phyloP scores from a whole-genome alignment of 345 rosid species.

The Microcos paniculata region DNA sequence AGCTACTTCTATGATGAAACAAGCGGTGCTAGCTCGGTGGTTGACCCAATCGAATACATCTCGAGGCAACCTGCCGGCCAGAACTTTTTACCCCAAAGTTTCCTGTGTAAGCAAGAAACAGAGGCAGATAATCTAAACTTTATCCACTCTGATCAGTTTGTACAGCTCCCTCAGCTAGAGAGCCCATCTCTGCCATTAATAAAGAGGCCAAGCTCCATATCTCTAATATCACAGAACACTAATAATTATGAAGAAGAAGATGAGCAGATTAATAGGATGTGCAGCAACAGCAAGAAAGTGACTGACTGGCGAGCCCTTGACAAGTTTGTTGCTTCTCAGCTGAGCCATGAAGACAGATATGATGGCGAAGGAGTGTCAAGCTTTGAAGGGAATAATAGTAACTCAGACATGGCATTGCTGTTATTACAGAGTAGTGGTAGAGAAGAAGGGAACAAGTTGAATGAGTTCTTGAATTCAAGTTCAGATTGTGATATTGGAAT shows the following conservation, averaged over 20 bases:
- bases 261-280: constrained; percentile 28
- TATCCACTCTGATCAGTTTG: constrained; percentile 50
- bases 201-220: constrained; percentile 53
- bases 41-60: constrained; percentile 56
- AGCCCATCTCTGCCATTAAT: constrained; percentile 70
- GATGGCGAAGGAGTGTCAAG: constrained; percentile 27
- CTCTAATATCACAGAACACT: constrained; percentile 28
- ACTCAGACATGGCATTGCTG: constrained; percentile 36
- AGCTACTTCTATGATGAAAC: constrained; percentile 67
- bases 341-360: constrained; percentile 68
- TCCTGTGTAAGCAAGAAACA: constrained; percentile 73
- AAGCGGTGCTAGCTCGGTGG: constrained; percentile 41
- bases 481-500: constrained; percentile 53
- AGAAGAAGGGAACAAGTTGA: constrained; percentile 44
- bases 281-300: constrained; percentile 38
- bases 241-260: constrained; percentile 30
- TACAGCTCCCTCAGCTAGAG: constrained; percentile 88
- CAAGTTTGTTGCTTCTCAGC: constrained; percentile 88
- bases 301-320: constrained; percentile 90
- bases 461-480: constrained; percentile 44
- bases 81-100: constrained; percentile 39
- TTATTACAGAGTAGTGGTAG: constrained; percentile 43
- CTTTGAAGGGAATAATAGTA: constrained; percentile 15
- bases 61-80: constrained; percentile 44
- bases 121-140: constrained; percentile 59